Evolutionary conservation across 345 rosid genomes (phyloP).

Genomic region (Salix koriyanagi): DNA sequence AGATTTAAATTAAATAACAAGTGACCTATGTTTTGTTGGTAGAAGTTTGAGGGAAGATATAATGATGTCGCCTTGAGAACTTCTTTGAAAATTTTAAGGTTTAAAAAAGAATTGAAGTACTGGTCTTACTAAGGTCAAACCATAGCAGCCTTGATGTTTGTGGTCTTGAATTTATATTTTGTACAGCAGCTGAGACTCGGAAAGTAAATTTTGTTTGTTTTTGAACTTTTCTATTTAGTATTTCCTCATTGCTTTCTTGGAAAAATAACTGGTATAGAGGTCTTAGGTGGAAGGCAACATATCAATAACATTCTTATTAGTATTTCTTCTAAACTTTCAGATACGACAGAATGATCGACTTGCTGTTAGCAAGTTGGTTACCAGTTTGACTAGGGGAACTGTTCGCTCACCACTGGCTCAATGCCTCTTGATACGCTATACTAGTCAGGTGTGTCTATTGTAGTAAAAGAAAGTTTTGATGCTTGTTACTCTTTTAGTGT

Average conservation of each 20-base stretch:
- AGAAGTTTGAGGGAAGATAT: not conserved
- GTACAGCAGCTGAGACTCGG: not conserved
- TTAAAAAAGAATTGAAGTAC: not conserved
- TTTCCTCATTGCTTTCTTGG: not conserved
- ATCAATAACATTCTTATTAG: not conserved
- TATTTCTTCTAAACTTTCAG: conserved; percentile 35
- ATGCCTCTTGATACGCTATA: conserved; percentile 86
- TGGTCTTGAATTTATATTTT: not conserved
- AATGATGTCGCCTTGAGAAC: not conserved
- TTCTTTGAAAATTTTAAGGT: not conserved
- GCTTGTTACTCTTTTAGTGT: not conserved
- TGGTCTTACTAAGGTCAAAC: not conserved
- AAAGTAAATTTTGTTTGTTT: not conserved
- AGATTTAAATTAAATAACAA: not conserved
- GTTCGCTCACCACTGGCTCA: conserved; percentile 97
- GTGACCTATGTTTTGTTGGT: not conserved
- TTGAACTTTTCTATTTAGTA: not conserved
- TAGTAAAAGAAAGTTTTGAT: not conserved
- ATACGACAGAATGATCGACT: conserved; percentile 88
- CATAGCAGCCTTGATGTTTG: not conserved
- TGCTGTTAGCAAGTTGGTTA: conserved; percentile 89
- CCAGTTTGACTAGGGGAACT: conserved; percentile 86
- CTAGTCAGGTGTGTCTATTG: conserved; percentile 65
- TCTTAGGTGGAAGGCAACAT: not conserved
- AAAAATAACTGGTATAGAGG: not conserved